Conservation (phyloP, 176 grass and related monocot genomes). For the Bromus sterilis region DNA sequence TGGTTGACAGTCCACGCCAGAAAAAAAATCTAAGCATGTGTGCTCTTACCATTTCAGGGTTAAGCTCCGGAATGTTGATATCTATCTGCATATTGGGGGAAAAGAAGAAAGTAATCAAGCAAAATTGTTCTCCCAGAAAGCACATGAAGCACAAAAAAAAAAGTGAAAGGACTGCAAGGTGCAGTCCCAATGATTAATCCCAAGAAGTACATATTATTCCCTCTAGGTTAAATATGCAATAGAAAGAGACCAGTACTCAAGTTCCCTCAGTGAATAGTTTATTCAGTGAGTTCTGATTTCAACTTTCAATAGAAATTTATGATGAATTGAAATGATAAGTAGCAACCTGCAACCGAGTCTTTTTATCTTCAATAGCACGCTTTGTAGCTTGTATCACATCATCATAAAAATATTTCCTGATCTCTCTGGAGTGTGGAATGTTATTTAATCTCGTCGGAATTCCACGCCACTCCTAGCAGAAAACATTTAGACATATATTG, state of each 20-base stretch:
- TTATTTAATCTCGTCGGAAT: constrained; percentile 97
- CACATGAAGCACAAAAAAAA: background rate
- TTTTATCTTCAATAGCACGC: constrained; percentile 85
- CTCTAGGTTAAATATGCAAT: background rate
- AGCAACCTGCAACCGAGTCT: constrained; percentile 70
- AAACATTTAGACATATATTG: constrained; percentile 1
- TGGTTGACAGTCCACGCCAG: background rate
- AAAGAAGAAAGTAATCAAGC: background rate
- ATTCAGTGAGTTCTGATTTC: background rate
- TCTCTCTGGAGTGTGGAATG: constrained; percentile 96
- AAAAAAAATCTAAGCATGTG: constrained; percentile 5
- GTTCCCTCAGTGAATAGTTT: background rate
- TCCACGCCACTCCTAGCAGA: constrained; percentile 65
- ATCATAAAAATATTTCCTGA: constrained; percentile 81
- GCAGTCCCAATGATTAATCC: constrained; percentile 2
- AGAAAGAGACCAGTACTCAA: constrained; percentile 8
- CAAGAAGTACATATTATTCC: constrained; percentile 1
- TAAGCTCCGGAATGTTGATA: constrained; percentile 97
- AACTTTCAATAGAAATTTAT: background rate
- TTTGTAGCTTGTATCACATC: constrained; percentile 65
- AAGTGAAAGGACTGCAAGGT: background rate
- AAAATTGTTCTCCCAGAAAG: background rate
- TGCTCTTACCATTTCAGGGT: constrained; percentile 89
- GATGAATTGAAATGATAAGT: background rate
- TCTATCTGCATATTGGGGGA: constrained; percentile 57